Evolutionary conservation across 208 protist species (phyloP).

Genomic region (Wallacemonas sp.): DNA sequence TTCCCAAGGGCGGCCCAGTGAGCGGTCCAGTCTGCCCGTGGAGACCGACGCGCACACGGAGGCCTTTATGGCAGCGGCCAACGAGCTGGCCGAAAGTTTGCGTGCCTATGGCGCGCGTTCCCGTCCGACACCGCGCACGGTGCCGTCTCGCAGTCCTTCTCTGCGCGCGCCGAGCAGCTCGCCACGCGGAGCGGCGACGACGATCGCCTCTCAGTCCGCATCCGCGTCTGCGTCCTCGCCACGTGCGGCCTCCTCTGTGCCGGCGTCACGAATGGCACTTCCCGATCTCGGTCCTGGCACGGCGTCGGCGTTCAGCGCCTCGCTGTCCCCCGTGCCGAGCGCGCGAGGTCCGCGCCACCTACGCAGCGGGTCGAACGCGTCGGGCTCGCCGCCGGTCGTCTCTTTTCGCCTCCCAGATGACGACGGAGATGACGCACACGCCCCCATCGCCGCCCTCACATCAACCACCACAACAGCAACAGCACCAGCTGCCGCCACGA

Average conservation of each 20-base stretch:
- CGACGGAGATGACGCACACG: not conserved
- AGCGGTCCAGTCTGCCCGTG: not conserved
- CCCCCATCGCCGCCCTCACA: not conserved
- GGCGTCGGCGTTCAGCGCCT: no score
- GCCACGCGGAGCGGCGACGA: not conserved
- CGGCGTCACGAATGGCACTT: no score
- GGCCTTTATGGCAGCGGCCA: not conserved
- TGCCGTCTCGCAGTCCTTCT: slow-evolving; percentile 6
- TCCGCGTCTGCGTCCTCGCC: not conserved
- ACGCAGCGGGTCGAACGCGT: not conserved
- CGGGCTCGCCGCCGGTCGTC: no score
- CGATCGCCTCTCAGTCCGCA: not conserved
- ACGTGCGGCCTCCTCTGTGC: no score
- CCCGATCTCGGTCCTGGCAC: no score
- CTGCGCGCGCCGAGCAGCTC: slow-evolving; percentile 10
- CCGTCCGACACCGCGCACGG: not conserved
- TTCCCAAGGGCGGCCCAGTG: not conserved
- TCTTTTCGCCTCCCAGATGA: no score
- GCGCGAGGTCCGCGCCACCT: not conserved
- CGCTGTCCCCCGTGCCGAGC: no score
- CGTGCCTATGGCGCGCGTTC: not conserved
- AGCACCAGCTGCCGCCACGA: not conserved
- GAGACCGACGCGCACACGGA: not conserved
- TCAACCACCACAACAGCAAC: not conserved
- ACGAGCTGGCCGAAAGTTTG: slow-evolving; percentile 2